Conservation (phyloP, 164 flowering plant species). For the Saururus chinensis region DNA sequence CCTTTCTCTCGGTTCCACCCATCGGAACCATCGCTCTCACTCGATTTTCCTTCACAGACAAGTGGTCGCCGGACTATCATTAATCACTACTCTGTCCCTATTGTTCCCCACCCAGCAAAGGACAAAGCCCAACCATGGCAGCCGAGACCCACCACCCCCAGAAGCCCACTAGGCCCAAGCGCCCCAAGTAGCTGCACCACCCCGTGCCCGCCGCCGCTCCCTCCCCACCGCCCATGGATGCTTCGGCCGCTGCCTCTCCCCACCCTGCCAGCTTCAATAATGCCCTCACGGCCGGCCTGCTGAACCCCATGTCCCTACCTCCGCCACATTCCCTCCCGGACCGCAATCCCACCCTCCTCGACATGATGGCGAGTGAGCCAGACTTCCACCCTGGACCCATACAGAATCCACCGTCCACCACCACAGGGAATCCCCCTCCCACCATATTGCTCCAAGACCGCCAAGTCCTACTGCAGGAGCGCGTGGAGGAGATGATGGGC, state of each 20-base stretch:
- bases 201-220: constrained; percentile 33
- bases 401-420: background rate
- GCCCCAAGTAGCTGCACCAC: constrained; percentile 35
- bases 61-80: too few relatives aligned
- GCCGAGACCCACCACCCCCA: too few relatives aligned
- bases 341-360: constrained; percentile 56
- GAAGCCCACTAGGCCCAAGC: constrained; percentile 19
- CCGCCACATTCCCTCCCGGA: constrained; percentile 24
- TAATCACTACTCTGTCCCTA: too few relatives aligned
- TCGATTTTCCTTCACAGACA: too few relatives aligned
- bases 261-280: constrained; percentile 68
- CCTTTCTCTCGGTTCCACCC: too few relatives aligned
- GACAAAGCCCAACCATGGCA: too few relatives aligned
- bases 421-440: background rate
- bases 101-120: too few relatives aligned
- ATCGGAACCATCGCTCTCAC: too few relatives aligned
- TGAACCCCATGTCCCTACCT: constrained; percentile 86
- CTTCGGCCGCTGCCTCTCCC: constrained; percentile 9
- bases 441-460: constrained; percentile 28
- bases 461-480: constrained; percentile 41
- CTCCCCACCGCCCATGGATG: too few relatives aligned
- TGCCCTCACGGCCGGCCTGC: constrained; percentile 72
- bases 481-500: constrained; percentile 44
- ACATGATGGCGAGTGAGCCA: constrained; percentile 86
- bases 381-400: constrained; percentile 28